phyloP scores from a whole-genome alignment of 768 basidiomycete genomes.

The Lentinus brumalis region DNA sequence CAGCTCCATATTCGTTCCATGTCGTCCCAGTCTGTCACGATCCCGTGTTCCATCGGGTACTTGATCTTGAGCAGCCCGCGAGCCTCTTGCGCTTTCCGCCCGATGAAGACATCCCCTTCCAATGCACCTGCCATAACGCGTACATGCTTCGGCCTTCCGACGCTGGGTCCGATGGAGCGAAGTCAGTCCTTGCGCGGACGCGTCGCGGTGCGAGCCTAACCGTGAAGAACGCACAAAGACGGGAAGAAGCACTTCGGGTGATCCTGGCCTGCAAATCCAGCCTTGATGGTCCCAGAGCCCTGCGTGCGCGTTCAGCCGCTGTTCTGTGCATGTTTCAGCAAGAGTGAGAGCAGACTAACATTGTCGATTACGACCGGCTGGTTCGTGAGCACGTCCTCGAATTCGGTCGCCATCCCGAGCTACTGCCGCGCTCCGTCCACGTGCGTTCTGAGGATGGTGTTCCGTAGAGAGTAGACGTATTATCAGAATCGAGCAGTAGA shows the following conservation, averaged over 20 bases:
- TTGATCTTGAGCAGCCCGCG: conserved; percentile 96
- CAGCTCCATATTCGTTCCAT: conserved; percentile 99
- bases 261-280: conserved; percentile 98
- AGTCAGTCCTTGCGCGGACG: conserved; percentile 15
- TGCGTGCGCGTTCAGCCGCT: conserved; percentile 34
- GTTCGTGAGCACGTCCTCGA: conserved; percentile 93
- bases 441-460: not conserved
- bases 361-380: conserved; percentile 99
- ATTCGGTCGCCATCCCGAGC: conserved; percentile 74
- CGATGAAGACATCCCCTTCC: conserved; percentile 96
- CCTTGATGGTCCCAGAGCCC: conserved; percentile 99
- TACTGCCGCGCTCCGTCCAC: not conserved
- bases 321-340: conserved; percentile 23
- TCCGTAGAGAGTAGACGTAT: not conserved
- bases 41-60: conserved; percentile 99
- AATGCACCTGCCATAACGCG: conserved; percentile 97
- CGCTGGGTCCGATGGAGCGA: conserved; percentile 46
- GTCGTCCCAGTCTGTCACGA: conserved; percentile 99
- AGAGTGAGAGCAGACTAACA: conserved; percentile 48
- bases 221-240: conserved; percentile 79
- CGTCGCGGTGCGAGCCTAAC: conserved; percentile 31
- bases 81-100: conserved; percentile 92
- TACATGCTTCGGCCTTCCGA: conserved; percentile 96
- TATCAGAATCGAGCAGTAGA: conserved; percentile 7
- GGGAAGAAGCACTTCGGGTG: conserved; percentile 99